These are phyloP conservation scores for Fusarium nelsonii DNA, from an alignment of 2,329 filamentous ascomycete genomes.

Conservation along the genomic window DNA sequence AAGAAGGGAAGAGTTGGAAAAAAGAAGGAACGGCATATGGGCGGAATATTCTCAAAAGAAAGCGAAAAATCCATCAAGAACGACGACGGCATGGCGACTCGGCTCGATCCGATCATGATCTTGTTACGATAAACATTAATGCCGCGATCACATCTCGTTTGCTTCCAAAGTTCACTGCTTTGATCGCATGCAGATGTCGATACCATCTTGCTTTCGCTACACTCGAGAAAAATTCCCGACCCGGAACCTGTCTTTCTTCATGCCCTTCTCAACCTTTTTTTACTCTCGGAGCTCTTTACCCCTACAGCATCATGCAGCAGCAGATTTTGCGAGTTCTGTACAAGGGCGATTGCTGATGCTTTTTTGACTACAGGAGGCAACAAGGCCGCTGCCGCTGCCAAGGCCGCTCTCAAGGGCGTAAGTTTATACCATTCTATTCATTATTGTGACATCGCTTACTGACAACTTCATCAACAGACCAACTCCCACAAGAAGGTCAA, in stretches of 20 bases:
- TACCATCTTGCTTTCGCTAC: slow-evolving; percentile 13
- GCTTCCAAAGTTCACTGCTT: not conserved
- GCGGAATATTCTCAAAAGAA: slow-evolving; percentile 13
- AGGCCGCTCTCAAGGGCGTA: slow-evolving; percentile 97
- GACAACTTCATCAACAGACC: slow-evolving; percentile 52
- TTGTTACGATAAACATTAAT: slow-evolving; percentile 17
- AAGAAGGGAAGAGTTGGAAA: slow-evolving; percentile 9
- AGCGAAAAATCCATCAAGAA: slow-evolving; percentile 31
- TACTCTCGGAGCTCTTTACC: slow-evolving; percentile 32
- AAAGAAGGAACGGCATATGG: slow-evolving; percentile 5
- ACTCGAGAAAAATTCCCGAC: slow-evolving; percentile 24
- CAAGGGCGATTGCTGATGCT: slow-evolving; percentile 80
- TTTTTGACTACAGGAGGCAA: slow-evolving; percentile 68
- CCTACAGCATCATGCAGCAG: slow-evolving; percentile 73
- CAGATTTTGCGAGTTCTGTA: slow-evolving; percentile 81
- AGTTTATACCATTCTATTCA: slow-evolving; percentile 57
- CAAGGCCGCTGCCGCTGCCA: slow-evolving; percentile 82
- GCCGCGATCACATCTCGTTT: not conserved
- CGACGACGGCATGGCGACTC: slow-evolving; percentile 16
- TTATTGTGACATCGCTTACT: slow-evolving; percentile 1
- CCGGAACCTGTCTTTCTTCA: slow-evolving; percentile 11
- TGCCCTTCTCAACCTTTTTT: slow-evolving; percentile 11
- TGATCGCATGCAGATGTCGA: not conserved
- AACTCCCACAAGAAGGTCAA: slow-evolving; percentile 87
- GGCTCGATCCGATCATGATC: slow-evolving; percentile 13